phyloP scores from a whole-genome alignment of 768 basidiomycete species.

The Sarcodon sp. region DNA sequence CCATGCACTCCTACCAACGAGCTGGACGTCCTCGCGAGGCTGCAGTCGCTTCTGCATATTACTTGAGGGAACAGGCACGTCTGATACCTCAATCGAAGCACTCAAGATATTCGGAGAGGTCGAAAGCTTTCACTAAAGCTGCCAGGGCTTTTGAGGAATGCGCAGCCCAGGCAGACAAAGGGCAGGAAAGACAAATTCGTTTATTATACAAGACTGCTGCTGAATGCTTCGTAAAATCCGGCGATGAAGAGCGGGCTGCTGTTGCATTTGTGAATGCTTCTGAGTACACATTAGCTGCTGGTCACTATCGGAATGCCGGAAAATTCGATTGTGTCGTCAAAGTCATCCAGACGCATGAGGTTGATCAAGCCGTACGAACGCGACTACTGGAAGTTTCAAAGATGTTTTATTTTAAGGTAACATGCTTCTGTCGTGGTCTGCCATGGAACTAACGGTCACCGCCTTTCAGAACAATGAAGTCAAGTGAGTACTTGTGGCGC shows the following conservation, averaged over 20 bases:
- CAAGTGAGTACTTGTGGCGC: background rate
- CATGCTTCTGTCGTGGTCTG: conserved; percentile 1
- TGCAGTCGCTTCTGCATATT: conserved; percentile 30
- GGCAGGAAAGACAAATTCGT: too few species aligned
- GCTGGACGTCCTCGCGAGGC: conserved; percentile 26
- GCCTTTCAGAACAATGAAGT: too few species aligned
- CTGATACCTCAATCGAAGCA: too few species aligned
- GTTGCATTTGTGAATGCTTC: conserved; percentile 21
- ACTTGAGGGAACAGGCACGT: conserved; percentile 30
- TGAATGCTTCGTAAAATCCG: conserved; percentile 14
- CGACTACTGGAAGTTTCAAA: conserved; percentile 28
- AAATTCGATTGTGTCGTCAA: conserved; percentile 36
- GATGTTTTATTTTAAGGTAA: conserved; percentile 29
- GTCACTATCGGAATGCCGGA: conserved; percentile 30
- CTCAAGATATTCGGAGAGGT: too few species aligned
- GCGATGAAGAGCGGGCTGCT: conserved; percentile 8
- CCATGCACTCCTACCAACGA: conserved; percentile 30
- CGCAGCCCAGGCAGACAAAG: too few species aligned
- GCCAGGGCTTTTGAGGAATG: too few species aligned
- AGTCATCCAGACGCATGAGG: conserved; percentile 23
- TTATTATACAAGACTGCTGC: conserved; percentile 2
- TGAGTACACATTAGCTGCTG: conserved; percentile 28
- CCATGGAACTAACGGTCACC: conserved; percentile 19
- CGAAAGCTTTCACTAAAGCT: too few species aligned
- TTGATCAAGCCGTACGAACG: conserved; percentile 19